phyloP scores from a whole-genome alignment of 495 filamentous ascomycete species.

The Polyplosphaeria fusca region DNA sequence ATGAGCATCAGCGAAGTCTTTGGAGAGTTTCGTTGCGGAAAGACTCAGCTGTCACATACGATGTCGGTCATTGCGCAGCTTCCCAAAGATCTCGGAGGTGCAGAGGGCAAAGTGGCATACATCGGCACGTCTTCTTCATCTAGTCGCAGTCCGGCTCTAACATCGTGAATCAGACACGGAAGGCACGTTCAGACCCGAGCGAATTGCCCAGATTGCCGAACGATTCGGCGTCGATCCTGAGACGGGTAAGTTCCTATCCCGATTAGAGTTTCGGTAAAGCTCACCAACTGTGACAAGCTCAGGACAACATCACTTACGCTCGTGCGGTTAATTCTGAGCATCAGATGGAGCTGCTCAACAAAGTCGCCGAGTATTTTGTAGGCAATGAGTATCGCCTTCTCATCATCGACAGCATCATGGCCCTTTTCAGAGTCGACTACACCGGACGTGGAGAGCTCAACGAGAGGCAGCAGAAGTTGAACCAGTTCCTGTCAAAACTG shows the following conservation, averaged over 20 bases:
- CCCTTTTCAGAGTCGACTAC: conserved; percentile 73
- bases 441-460: conserved; percentile 71
- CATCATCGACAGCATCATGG: conserved; percentile 77
- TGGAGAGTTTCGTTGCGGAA: conserved; percentile 75
- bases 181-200: conserved; percentile 73
- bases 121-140: conserved; percentile 50
- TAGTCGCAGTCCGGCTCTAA: conserved; percentile 6
- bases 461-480: conserved; percentile 73
- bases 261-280: neutral
- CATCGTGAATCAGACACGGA: conserved; percentile 57
- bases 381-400: conserved; percentile 68
- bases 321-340: conserved; percentile 74
- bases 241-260: conserved; percentile 13
- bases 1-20: conserved; percentile 74
- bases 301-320: conserved; percentile 74
- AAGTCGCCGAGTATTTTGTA: conserved; percentile 62
- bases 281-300: conserved; percentile 42
- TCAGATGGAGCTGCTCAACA: conserved; percentile 68
- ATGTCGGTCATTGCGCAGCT: conserved; percentile 47
- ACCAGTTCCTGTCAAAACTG: conserved; percentile 65
- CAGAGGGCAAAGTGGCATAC: conserved; percentile 75
- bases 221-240: conserved; percentile 56
- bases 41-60: conserved; percentile 53
- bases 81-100: conserved; percentile 61
- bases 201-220: conserved; percentile 69